These are phyloP conservation scores for Cyclotella atomus DNA, from an alignment of 108 stramenopile species.

Conservation along the genomic window DNA sequence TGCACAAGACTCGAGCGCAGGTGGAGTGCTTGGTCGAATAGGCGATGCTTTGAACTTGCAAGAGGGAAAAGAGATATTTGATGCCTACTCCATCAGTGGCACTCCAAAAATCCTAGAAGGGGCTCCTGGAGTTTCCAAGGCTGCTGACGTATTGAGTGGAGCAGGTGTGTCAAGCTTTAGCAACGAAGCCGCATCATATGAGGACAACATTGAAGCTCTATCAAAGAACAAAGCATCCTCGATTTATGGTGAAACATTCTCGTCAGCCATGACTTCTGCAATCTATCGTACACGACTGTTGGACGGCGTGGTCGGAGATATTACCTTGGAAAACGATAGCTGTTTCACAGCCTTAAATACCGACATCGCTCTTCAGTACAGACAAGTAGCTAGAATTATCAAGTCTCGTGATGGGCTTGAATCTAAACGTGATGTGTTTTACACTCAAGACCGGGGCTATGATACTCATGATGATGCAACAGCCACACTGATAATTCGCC, in stretches of 20 bases:
- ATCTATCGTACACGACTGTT: constrained; percentile 22
- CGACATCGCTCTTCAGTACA: constrained; percentile 26
- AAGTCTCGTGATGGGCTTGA: constrained; percentile 26
- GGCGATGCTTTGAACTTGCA: constrained; percentile 35
- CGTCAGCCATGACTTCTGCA: constrained; percentile 15
- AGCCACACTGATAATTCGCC: constrained; percentile 5
- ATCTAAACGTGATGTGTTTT: constrained; percentile 40
- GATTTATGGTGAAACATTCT: constrained; percentile 40
- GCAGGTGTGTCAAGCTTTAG: constrained; percentile 23
- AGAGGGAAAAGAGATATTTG: constrained; percentile 23
- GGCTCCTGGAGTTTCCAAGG: constrained; percentile 35
- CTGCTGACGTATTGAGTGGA: constrained; percentile 35
- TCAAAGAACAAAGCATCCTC: constrained; percentile 14
- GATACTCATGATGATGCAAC: constrained; percentile 46
- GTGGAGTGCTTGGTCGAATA: constrained; percentile 44
- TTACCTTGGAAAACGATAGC: constrained; percentile 1
- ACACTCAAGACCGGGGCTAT: constrained; percentile 23
- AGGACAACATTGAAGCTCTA: constrained; percentile 22
- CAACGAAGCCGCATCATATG: background rate
- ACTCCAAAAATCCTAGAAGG: constrained; percentile 37
- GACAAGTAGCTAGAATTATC: constrained; percentile 37
- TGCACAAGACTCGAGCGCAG: constrained; percentile 21
- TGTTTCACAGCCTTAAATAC: constrained; percentile 19
- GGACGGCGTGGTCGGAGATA: constrained; percentile 9
- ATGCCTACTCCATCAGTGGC: constrained; percentile 39